These are phyloP conservation scores for Rhododendron ferrugineum DNA, from an alignment of 148 eudicot species.

Conservation along the genomic window DNA sequence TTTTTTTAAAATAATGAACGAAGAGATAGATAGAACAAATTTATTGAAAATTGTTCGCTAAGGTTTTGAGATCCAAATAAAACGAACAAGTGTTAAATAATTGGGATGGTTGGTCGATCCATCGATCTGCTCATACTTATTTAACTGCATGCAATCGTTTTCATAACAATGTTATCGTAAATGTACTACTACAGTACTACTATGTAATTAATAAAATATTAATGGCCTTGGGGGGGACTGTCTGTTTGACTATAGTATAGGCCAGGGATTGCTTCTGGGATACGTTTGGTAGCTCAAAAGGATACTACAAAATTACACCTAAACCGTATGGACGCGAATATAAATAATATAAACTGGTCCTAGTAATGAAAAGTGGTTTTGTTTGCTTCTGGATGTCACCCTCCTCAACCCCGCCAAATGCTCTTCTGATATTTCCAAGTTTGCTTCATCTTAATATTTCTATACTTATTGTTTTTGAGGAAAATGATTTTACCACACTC, in stretches of 20 bases:
- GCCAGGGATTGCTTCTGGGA: slow-evolving; percentile 5
- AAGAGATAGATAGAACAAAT: no score
- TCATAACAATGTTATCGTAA: neutral
- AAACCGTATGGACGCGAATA: neutral
- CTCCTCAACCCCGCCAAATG: neutral
- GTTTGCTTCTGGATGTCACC: neutral
- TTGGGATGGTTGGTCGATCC: no score
- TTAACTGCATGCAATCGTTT: neutral
- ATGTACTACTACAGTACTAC: neutral
- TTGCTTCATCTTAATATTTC: no score
- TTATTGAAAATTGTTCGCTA: no score
- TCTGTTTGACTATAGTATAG: neutral
- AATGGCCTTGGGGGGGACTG: neutral
- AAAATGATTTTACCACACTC: no score
- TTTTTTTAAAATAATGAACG: no score
- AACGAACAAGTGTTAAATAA: no score
- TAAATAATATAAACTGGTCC: neutral
- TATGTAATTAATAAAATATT: neutral
- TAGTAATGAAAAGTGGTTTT: neutral
- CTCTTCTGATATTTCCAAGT: no score
- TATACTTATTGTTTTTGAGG: no score
- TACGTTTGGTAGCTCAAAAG: slow-evolving; percentile 9
- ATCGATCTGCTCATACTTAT: no score
- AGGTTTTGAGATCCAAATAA: no score
- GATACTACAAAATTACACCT: neutral